Percentiles rank a stretch among this genome's conserved stretches.
Evolutionary conservation across 164 flowering plant genomes (phyloP).

Genomic region (Malania oleifera): DNA sequence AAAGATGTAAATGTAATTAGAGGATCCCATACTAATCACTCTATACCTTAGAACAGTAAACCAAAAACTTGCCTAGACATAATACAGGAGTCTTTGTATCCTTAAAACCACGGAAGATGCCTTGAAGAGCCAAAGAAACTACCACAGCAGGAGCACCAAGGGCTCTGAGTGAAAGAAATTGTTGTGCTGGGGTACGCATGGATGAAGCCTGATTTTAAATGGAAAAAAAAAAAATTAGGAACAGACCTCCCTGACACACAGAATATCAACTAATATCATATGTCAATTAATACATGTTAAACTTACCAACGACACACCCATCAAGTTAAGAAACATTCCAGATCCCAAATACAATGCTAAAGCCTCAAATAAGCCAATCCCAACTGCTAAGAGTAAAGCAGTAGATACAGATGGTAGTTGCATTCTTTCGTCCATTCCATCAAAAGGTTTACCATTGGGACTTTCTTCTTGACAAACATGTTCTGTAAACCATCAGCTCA

Average conservation of each 20-base stretch:
- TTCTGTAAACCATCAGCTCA: constrained; percentile 18
- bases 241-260: constrained; percentile 12
- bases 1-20: not conserved
- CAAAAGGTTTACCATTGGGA: constrained; percentile 26
- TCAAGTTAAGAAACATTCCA: constrained; percentile 68
- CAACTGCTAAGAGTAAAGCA: constrained; percentile 72
- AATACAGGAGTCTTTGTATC: constrained; percentile 85
- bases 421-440: constrained; percentile 38
- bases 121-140: constrained; percentile 83
- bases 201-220: constrained; percentile 79
- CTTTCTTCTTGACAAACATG: constrained; percentile 18
- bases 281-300: not conserved
- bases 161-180: constrained; percentile 71
- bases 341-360: constrained; percentile 69
- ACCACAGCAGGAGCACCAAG: constrained; percentile 95
- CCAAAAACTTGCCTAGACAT: constrained; percentile 66
- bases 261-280: not conserved
- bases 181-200: constrained; percentile 65
- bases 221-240: constrained; percentile 18
- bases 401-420: constrained; percentile 91
- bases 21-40: not conserved
- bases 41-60: constrained; percentile 1
- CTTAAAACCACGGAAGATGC: constrained; percentile 87
- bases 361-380: constrained; percentile 87
- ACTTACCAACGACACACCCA: constrained; percentile 82